Conservation (phyloP, 345 rosid genomes). For the Acer campestre region DNA sequence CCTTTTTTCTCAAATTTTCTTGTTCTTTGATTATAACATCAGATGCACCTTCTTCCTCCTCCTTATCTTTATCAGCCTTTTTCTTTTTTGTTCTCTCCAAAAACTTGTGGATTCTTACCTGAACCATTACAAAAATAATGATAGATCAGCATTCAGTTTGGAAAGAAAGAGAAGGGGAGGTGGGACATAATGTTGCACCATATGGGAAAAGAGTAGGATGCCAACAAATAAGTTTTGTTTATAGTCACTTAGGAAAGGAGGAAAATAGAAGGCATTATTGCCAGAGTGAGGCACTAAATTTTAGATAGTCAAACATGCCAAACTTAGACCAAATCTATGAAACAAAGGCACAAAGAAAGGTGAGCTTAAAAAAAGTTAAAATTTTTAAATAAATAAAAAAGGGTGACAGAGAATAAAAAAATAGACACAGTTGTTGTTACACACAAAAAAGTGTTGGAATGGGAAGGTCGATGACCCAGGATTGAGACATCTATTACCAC, state of each 20-base stretch:
- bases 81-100: constrained; percentile 80
- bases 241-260: background rate
- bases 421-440: background rate
- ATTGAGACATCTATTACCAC: background rate
- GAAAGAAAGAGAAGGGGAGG: constrained; percentile 9
- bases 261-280: background rate
- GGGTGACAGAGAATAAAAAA: background rate
- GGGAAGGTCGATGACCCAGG: background rate
- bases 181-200: background rate
- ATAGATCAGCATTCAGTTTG: constrained; percentile 15
- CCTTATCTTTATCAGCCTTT: constrained; percentile 38
- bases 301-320: background rate
- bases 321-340: background rate
- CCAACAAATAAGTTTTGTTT: background rate
- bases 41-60: constrained; percentile 44
- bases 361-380: background rate
- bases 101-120: constrained; percentile 76
- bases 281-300: constrained; percentile 4
- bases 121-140: constrained; percentile 26
- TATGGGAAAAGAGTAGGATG: constrained; percentile 14
- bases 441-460: background rate
- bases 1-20: constrained; percentile 75
- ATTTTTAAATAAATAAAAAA: background rate
- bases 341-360: background rate
- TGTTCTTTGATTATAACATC: constrained; percentile 45